Base-by-base conservation (phyloP, 75 land plant genomes). In the Pinus tabuliformis region DNA sequence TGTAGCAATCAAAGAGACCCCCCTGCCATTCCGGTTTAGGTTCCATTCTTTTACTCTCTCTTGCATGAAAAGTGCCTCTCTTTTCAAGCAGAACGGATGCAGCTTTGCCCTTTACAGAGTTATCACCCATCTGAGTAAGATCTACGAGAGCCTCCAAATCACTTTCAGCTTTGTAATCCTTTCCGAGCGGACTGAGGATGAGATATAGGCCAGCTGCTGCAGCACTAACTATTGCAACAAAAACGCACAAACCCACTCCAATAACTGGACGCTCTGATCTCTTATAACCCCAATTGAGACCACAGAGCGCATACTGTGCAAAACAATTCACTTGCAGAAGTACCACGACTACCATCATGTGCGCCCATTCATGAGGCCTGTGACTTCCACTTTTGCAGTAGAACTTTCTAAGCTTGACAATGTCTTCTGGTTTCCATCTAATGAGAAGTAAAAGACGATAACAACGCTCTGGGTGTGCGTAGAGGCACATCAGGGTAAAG, bases 281-380 rank as follows among this genome's bases (percentile, higher is more conserved):
- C 62, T 61, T 88, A 76, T 88, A 95, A 12, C 93, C 96, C 83
- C 93, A 84, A 64, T 90, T 91, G 24, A 95, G 87, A n/a, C 94
- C 94, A 77, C 94, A 93, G 11, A 90, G 77, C 3, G 90, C 89
- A 76, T 95, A 95, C 62, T 91, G 93, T 3, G 89, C 86, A 73
- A 93, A 79, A 65, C 93, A 93, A 65, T 93, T 95, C n/a, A 95
- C 36, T 54, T 95, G 86, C 45, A 95, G 93, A 57, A 93, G 80
- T 22, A 83, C 39, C 39, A 93, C 88, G 0, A 93, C 96, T 6
- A 93, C 75, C 79, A 86, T 78, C 87, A 95, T 91, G 70, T 93
- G 91, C 7, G 77, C 42, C 92, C 98, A 79, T 42, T 95, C 93
- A 73, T 91, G 79, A 58, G 93, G 98, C 56, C 86, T 89, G 22